Base-by-base conservation (phyloP, 2,329 filamentous ascomycete genomes). In the Penicillium sp. region DNA sequence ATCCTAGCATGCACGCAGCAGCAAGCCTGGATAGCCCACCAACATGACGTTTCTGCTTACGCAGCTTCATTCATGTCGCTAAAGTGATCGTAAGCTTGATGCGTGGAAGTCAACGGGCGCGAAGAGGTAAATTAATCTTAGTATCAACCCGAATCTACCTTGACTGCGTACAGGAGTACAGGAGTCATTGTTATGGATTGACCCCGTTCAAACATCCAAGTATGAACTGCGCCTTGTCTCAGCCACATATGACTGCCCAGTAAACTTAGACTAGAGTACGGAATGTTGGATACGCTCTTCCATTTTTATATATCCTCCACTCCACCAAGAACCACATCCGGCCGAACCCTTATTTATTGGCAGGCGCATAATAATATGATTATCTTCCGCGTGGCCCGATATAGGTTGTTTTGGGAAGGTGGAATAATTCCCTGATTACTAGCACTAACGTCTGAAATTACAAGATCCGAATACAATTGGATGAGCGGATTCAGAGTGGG, bases 41-140 rank as follows among this genome's bases (percentile, higher is more conserved):
- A 33, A 47, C 38, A 49, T 60, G 57, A 59, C 57, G 57, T 54
- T 56, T 60, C 33, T 4, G 57, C 52, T 60, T 56, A 60, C 58
- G 58, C 58, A 60, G 49, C 51, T 42, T 31, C 8, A 12, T 35
- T 33, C 13, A 19, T 28, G 8, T 24, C 17, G 43, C 49, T 45
- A 43, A 28, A 21, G 21, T 32, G 8, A 9, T 4, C 7, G 28
- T 21, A 19, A 17, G 22, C 33, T 19, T n/a, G 8, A n/a, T 37
- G 38, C 22, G 12, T 29, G n/a, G 12, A 6, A 28, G 19, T 8
- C 13, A 21, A 28, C 22, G 13, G 12, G 12, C 2, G 12, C 3
- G 24, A 21, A 21, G 13, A 31, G 19, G 31, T 6, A 7, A 19
- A 21, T 17, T 2, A 17, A 39, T 17, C 26, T 41, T 15, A 19